phyloP scores from a whole-genome alignment of 1,139 yeast species.

The Saccharomycopsis crataegensis region DNA sequence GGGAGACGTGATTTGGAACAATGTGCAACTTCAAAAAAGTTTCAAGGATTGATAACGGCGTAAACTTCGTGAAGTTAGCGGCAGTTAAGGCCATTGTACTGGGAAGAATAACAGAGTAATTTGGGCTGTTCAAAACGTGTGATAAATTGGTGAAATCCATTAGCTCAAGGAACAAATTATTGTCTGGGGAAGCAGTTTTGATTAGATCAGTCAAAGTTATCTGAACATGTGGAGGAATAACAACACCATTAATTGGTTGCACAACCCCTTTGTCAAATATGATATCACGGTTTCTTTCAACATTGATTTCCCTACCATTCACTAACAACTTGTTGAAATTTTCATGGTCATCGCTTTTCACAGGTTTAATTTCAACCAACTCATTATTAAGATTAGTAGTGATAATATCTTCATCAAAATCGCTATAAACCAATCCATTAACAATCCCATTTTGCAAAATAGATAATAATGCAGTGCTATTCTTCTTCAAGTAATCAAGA shows the following conservation, averaged over 20 bases:
- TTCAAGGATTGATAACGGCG: constrained; percentile 37
- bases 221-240: constrained; percentile 50
- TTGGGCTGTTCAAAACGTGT: constrained; percentile 29
- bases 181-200: constrained; percentile 34
- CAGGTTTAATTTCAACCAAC: constrained; percentile 20
- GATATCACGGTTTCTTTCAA: constrained; percentile 51
- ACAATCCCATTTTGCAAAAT: constrained; percentile 55
- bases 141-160: constrained; percentile 34
- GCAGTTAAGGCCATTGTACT: constrained; percentile 48
- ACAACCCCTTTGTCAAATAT: constrained; percentile 81
- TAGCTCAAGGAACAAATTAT: constrained; percentile 43
- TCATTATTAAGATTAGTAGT: constrained; percentile 34
- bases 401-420: constrained; percentile 33
- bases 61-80: constrained; percentile 39
- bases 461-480: constrained; percentile 42
- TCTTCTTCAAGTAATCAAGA: constrained; percentile 47
- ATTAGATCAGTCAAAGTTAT: constrained; percentile 55
- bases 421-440: constrained; percentile 62
- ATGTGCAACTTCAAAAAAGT: constrained; percentile 62
- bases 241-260: constrained; percentile 54
- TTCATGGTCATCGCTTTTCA: constrained; percentile 10
- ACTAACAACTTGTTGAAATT: constrained; percentile 24
- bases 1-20: constrained; percentile 40
- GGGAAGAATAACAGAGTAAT: constrained; percentile 72
- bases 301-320: constrained; percentile 24